Conservation (phyloP, 1,284 basidiomycete species). For the Amylostereum areolatum region DNA sequence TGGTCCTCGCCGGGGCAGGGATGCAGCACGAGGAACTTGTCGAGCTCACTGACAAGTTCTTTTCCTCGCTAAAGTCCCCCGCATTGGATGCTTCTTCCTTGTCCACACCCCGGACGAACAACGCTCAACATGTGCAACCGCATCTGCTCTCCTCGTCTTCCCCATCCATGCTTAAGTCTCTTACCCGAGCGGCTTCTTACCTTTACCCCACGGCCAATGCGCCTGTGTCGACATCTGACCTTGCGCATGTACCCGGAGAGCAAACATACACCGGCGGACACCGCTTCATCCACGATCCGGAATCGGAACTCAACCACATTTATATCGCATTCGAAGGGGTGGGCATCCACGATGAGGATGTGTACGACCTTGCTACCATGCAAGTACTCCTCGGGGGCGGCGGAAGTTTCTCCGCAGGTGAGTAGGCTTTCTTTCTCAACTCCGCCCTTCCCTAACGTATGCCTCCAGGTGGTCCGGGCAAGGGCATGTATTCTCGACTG, state of each 20-base stretch:
- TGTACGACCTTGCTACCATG: slow-evolving; percentile 92
- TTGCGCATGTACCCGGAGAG: neutral
- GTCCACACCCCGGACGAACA: slow-evolving; percentile 20
- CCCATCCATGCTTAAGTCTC: slow-evolving; percentile 56
- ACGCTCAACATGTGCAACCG: slow-evolving; percentile 24
- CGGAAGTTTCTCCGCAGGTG: slow-evolving; percentile 90
- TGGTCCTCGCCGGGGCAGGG: slow-evolving; percentile 92
- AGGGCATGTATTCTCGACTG: slow-evolving; percentile 97
- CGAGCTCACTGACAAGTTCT: slow-evolving; percentile 78
- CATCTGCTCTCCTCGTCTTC: slow-evolving; percentile 50
- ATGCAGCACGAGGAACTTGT: slow-evolving; percentile 89
- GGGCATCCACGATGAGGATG: slow-evolving; percentile 89
- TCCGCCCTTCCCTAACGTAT: slow-evolving; percentile 10
- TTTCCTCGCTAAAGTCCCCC: slow-evolving; percentile 62
- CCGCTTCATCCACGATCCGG: slow-evolving; percentile 62
- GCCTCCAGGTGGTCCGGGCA: slow-evolving; percentile 81
- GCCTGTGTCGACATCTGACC: slow-evolving; percentile 15
- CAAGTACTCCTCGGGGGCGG: slow-evolving; percentile 95
- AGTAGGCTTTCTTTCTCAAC: slow-evolving; percentile 13
- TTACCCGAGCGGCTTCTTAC: slow-evolving; percentile 69
- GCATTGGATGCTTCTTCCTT: slow-evolving; percentile 23
- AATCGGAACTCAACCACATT: slow-evolving; percentile 86
- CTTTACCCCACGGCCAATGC: slow-evolving; percentile 42
- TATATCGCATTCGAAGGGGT: slow-evolving; percentile 93
- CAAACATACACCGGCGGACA: slow-evolving; percentile 82